Percentiles rank a stretch among this genome's conserved stretches.
Conservation (phyloP, 805 yeast genomes). For the Sugiyamaella floridensis region DNA sequence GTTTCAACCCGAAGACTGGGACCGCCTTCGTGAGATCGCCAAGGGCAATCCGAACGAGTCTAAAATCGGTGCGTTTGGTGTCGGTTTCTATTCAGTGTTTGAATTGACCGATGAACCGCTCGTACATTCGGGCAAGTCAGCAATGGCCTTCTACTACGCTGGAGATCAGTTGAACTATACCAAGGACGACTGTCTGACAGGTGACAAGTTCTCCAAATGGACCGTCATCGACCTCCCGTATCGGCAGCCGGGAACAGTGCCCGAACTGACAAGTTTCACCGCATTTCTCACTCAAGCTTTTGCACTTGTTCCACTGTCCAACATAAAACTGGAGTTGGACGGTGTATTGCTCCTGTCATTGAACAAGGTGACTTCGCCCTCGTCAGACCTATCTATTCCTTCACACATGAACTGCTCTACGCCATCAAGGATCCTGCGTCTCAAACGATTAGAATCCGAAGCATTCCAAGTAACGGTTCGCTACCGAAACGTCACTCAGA, state of each 20-base stretch:
- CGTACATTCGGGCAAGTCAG: constrained; percentile 40
- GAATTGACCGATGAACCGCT: constrained; percentile 78
- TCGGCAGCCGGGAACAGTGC: constrained; percentile 23
- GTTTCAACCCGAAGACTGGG: constrained; percentile 35
- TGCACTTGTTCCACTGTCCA: constrained; percentile 29
- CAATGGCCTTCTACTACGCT: constrained; percentile 32
- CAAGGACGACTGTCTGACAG: constrained; percentile 17
- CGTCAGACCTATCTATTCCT: constrained; percentile 21
- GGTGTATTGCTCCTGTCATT: constrained; percentile 24
- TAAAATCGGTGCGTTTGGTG: constrained; percentile 39
- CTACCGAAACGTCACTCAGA: constrained; percentile 33
- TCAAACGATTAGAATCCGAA: constrained; percentile 21
- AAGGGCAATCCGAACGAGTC: constrained; percentile 38
- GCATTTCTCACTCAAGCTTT: constrained; percentile 35
- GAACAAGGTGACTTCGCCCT: constrained; percentile 22
- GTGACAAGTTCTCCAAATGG: constrained; percentile 20
- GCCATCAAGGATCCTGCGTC: constrained; percentile 22
- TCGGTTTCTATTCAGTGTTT: constrained; percentile 61
- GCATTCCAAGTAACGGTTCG: constrained; percentile 26
- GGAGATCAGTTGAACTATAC: constrained; percentile 35
- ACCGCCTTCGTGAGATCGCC: constrained; percentile 35
- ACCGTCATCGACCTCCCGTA: constrained; percentile 36
- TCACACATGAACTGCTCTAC: constrained; percentile 19
- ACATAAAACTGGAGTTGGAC: constrained; percentile 27
- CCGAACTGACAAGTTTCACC: constrained; percentile 30